Evolutionary conservation across 1,284 basidiomycete species (phyloP).

Genomic region (Thelephora terrestris): DNA sequence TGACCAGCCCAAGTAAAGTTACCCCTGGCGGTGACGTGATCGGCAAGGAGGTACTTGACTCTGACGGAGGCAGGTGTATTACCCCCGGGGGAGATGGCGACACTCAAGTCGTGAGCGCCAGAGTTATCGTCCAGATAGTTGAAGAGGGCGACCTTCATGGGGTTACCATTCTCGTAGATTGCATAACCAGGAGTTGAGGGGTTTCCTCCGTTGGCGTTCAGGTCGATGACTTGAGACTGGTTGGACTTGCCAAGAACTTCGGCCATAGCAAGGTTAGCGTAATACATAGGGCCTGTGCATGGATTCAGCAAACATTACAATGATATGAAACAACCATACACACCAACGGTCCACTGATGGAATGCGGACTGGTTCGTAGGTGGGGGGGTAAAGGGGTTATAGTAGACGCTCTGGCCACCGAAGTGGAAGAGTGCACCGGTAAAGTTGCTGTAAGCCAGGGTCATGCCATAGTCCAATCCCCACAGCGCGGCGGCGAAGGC

Average conservation of each 20-base stretch:
- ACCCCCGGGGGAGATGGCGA: slow-evolving; percentile 34
- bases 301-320: background rate
- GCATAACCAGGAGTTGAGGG: slow-evolving; percentile 61
- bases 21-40: slow-evolving; percentile 47
- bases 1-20: slow-evolving; percentile 72
- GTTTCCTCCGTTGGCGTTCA: slow-evolving; percentile 37
- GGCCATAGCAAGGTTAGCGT: slow-evolving; percentile 56
- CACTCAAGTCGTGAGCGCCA: slow-evolving; percentile 41
- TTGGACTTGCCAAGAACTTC: slow-evolving; percentile 59
- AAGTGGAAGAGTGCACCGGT: slow-evolving; percentile 48
- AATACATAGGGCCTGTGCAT: slow-evolving; percentile 44
- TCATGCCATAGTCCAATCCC: slow-evolving; percentile 29
- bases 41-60: slow-evolving; percentile 47
- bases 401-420: slow-evolving; percentile 58
- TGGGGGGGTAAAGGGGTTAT: slow-evolving; percentile 35
- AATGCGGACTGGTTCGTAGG: slow-evolving; percentile 49
- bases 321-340: slow-evolving; percentile 6
- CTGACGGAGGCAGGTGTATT: slow-evolving; percentile 33
- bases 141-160: slow-evolving; percentile 51
- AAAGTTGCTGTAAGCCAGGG: slow-evolving; percentile 55
- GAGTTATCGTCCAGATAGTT: slow-evolving; percentile 53
- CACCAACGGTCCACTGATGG: slow-evolving; percentile 50
- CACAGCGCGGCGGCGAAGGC: slow-evolving; percentile 41
- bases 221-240: slow-evolving; percentile 48
- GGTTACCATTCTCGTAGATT: slow-evolving; percentile 53